phyloP scores from a whole-genome alignment of 2,329 filamentous ascomycete species.

The Aureobasidium musti region DNA sequence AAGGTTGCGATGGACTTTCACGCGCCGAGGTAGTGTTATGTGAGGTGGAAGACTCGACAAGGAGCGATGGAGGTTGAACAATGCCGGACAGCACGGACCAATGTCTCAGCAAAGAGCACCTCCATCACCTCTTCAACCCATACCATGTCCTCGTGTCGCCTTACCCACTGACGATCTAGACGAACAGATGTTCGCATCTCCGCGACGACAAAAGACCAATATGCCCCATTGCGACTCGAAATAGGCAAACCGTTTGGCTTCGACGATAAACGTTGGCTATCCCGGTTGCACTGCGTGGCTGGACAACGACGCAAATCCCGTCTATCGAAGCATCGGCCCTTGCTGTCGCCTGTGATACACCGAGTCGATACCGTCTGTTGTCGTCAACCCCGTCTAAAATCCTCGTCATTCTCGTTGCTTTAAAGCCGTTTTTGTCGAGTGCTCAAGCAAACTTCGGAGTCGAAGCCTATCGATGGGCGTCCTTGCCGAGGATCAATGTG shows the following conservation, averaged over 20 bases:
- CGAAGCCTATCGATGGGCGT: slow-evolving; percentile 3
- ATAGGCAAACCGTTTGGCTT: slow-evolving; percentile 7
- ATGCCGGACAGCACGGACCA: slow-evolving; percentile 21
- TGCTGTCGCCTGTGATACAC: slow-evolving; percentile 14
- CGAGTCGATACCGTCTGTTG: not conserved
- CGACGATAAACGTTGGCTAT: slow-evolving; percentile 16
- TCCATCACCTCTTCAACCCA: not conserved
- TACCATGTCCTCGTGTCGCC: not conserved
- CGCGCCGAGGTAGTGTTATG: too few species aligned
- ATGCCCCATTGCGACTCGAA: not conserved
- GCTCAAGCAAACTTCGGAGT: not conserved
- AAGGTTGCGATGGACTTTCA: too few species aligned
- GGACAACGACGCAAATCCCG: not conserved
- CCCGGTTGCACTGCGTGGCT: not conserved
- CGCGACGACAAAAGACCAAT: not conserved
- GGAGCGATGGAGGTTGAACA: slow-evolving; percentile 20
- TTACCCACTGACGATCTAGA: slow-evolving; percentile 6
- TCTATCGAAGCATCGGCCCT: slow-evolving; percentile 15
- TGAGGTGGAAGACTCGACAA: not conserved
- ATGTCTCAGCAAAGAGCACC: slow-evolving; percentile 17
- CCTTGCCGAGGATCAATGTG: slow-evolving; percentile 2
- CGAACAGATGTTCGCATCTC: slow-evolving; percentile 21
- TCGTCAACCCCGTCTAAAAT: not conserved
- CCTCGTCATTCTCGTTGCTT: slow-evolving; percentile 13
- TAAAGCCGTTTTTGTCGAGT: slow-evolving; percentile 18